Evolutionary conservation across 352 stramenopile genomes (phyloP), one percentile per base, ranked within the genome.

Genomic region (Elongisporangium anandrum): DNA sequence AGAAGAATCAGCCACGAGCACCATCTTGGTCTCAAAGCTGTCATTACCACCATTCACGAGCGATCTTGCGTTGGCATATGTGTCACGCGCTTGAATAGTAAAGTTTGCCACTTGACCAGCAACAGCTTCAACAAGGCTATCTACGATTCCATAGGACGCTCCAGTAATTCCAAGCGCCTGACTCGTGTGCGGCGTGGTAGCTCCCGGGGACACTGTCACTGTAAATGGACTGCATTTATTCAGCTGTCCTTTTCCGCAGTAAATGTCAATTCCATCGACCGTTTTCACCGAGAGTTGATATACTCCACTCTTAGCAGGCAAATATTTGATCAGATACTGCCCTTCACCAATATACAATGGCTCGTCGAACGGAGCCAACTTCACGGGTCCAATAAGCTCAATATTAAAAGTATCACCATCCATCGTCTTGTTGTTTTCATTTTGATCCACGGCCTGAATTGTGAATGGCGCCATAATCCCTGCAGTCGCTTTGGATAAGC

Each of bases 221-320:
- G 66, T 50, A 61, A 98, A 99, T 13, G 96, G 96, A 65, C 91
- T 98, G 79, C 96, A 99, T 66, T 98, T 98, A 41, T 92, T 75
- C 1, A 81, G 68, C 53, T 93, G 84, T 19, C 94, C 95, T 1
- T 85, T 68, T 0, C 96, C 96, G 60, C 96, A 98, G 69, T 98
- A 99, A 67, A 99, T 99, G 65, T 98, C 87, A 7, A 85, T 94
- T 20, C 85, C 91, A 34, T 94, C 87, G 22, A 91, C 79, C 10
- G 94, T 98, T 52, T 90, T 87, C 24, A 99, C 85, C 15, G 85
- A 94, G 0, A 99, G 58, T 19, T 69, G 61, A 72, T 98, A 99
- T n/a, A 60, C 60, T 0, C 96, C 96, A 52, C 79, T 90, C 72
- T 96, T 56, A 54, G 77, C 63, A 56, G 78, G 75, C 38, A 91